Evolutionary conservation across 441 rosid species (phyloP), one percentile per base, ranked within the genome.

Genomic region (Populus hybrid): DNA sequence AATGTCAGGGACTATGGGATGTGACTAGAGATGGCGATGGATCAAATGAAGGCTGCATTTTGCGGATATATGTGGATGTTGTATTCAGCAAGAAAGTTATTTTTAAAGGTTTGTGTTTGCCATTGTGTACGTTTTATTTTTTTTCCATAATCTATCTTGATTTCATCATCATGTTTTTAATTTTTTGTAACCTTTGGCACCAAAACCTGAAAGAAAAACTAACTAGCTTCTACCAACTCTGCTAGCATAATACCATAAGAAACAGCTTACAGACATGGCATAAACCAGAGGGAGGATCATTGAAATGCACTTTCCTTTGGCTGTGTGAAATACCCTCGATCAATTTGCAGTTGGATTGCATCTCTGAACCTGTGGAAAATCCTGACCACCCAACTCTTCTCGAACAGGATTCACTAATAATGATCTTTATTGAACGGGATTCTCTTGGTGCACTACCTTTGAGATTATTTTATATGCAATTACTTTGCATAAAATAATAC

Each of bases 71-170:
- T 81, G 83, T 94, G 70, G 88, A 89, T 81, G 94, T 94, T 86
- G 96, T 92, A 74, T 94, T 93, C 89, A 81, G 85, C 79, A 94
- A 92, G 86, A 93, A 78, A 88, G 94, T 98, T 73, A 86, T 96
- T 80, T 94, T 96, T 89, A 94, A 87, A 94, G 98, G 99, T 96
- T 76, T 80, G 89, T 73, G 57, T 73, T 46, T 59, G 46, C 76
- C 67, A 30, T 67, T 66, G 42, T 32, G 16, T 75, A 18, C 7
- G 40, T 70, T 46, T 65, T 67, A 28, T 65, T 11, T 26, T 26
- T 36, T 16, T 5, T 57, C 24, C 75, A 20, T 59, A 34, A 57
- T 40, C 11, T n/a, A n/a, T 18, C 40, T 70, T 36, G 23, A 0
- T 16, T 26, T 9, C 36, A 46, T 20, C 16, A 10, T 30, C 64